These are phyloP conservation scores for Solanum hybrid DNA, from an alignment of 305 asterid genomes.

Conservation along the genomic window DNA sequence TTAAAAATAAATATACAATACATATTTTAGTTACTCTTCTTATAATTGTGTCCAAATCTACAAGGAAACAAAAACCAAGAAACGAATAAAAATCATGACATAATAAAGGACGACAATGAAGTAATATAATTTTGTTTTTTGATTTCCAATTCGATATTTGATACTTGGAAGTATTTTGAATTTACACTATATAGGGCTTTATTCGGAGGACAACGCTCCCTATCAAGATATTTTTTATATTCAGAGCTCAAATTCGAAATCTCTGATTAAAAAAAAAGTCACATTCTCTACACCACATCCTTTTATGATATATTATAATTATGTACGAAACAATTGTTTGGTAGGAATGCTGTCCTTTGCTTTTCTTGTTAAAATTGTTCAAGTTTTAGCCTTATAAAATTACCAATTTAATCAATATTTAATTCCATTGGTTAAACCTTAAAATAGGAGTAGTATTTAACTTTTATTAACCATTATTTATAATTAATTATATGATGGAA, in stretches of 20 bases:
- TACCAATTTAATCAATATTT: not conserved
- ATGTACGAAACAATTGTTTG: not conserved
- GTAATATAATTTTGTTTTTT: not conserved
- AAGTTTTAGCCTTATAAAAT: not conserved
- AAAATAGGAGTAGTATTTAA: not conserved
- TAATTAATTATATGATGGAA: not conserved
- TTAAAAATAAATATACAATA: too few relatives aligned
- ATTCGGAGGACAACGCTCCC: fast-evolving
- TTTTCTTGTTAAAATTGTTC: not conserved
- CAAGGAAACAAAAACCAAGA: not conserved
- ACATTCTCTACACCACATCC: fast-evolving
- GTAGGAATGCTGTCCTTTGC: not conserved
- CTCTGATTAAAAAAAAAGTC: fast-evolving
- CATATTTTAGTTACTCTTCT: not conserved
- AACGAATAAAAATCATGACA: not conserved
- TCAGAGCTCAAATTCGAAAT: not conserved
- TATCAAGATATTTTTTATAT: too few relatives aligned
- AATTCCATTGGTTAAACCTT: not conserved
- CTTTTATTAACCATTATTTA: not conserved
- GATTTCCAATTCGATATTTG: too few relatives aligned
- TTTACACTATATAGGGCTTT: too few relatives aligned
- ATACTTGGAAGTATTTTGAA: too few relatives aligned
- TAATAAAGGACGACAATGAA: not conserved
- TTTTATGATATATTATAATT: not conserved
- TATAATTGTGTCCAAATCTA: not conserved